Base-by-base conservation (phyloP, 1,284 basidiomycete species). In the Mrakiaceae sp. region DNA sequence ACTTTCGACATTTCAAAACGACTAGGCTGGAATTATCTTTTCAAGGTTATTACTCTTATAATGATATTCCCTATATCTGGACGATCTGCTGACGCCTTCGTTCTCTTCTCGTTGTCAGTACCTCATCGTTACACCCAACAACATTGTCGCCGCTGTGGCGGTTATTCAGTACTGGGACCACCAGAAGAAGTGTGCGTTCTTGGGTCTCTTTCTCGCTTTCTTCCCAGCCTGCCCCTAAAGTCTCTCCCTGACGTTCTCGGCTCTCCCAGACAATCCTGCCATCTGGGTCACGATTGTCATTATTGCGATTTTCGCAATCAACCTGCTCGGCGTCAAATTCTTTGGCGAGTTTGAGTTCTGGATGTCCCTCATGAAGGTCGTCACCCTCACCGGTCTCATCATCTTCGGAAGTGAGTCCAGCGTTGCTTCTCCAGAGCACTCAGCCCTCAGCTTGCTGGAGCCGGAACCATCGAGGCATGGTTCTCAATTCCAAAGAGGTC, bases 331-430 rank as follows among this genome's bases (percentile, higher is more conserved):
- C 62, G 73, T 83, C 51, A 77, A 78, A 14, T 78, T 80, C 55
- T 84, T 83, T 69, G 86, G 85, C 69, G 84, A 87, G 70, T 78
- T 83, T 44, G 84, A 69, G 61, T 79, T 79, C 71, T 79, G 76
- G 76, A 69, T 78, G 62, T 77, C 76, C 12, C 69, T 74, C 64
- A 75, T 80, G 71, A 86, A 86, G 71, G 81, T 83, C 48, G 70
- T 82, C 54, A 78, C 84, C 2, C 78, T 83, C 14, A 75, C 81
- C 64, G 83, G 84, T 40, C 74, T 87, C 8, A 82, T 86, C 69
- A 71, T 80, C 27, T 81, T 86, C 69, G 83, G 82, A 3, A 80
- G 27, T 27, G 27, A 27, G 27, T 27, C 27, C 27, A 27, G 27
- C 27, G 82, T 27, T 27, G 27, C 27, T 27, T 27, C 27, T 27